Conservation (phyloP, 495 filamentous ascomycete genomes). For the Amorphotheca resinae region DNA sequence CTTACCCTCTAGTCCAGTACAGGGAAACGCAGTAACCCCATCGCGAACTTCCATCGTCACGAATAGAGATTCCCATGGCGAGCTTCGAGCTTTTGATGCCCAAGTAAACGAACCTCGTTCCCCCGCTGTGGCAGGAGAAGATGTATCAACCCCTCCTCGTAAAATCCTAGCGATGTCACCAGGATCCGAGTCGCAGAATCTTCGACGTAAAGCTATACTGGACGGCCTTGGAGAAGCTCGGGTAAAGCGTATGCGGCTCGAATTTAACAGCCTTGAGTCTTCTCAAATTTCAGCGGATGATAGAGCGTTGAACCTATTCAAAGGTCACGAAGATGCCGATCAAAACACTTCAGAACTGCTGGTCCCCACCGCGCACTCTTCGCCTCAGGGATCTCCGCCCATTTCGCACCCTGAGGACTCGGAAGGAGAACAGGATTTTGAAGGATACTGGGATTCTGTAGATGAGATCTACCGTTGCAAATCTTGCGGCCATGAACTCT, state of each 20-base stretch:
- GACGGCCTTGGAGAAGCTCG: slow-evolving; percentile 1
- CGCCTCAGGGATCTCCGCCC: no score
- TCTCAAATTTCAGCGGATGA: slow-evolving; percentile 2
- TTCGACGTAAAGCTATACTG: slow-evolving; percentile 13
- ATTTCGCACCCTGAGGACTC: neutral
- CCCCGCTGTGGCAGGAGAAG: neutral
- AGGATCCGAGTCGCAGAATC: slow-evolving; percentile 13
- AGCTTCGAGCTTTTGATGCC: slow-evolving; percentile 1
- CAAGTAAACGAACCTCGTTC: slow-evolving; percentile 4
- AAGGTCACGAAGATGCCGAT: no score
- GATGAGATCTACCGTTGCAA: slow-evolving; percentile 12
- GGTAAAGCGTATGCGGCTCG: slow-evolving; percentile 7
- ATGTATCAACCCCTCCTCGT: neutral
- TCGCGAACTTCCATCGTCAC: neutral
- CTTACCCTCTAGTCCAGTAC: neutral
- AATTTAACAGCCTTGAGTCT: neutral
- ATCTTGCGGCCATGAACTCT: slow-evolving; percentile 11
- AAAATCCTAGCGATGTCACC: slow-evolving; percentile 5
- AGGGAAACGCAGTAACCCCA: neutral
- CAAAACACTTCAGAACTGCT: no score
- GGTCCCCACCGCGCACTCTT: no score
- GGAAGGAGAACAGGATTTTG: neutral
- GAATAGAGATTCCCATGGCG: slow-evolving; percentile 1
- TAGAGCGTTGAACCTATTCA: neutral
- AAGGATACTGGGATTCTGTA: slow-evolving; percentile 3